These are phyloP conservation scores for Psilocybe cyanescens DNA, from an alignment of 768 basidiomycete species.

Conservation along the genomic window DNA sequence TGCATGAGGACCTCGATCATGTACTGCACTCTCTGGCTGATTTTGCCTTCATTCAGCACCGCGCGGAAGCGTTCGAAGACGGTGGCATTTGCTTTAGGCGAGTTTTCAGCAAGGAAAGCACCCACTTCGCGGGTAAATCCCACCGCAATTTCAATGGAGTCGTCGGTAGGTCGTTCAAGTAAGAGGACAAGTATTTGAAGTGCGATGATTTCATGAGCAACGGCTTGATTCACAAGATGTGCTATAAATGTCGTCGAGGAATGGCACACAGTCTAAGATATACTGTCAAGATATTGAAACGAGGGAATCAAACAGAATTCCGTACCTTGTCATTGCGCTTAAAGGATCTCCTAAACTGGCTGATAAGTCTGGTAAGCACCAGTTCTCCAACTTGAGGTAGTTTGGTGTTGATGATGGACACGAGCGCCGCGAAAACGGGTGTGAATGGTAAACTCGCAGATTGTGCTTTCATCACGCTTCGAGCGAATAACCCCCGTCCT, in stretches of 20 bases:
- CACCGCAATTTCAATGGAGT: constrained; percentile 98
- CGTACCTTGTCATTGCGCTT: constrained; percentile 97
- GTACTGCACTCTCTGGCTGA: constrained; percentile 97
- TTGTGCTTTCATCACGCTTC: constrained; percentile 98
- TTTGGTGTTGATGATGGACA: constrained; percentile 96
- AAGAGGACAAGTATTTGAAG: constrained; percentile 96
- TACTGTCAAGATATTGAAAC: neutral
- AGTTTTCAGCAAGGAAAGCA: constrained; percentile 90
- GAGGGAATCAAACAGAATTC: constrained; percentile 7
- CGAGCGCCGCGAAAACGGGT: constrained; percentile 93
- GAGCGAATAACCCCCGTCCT: constrained; percentile 88
- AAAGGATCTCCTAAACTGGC: constrained; percentile 93
- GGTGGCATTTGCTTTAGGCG: constrained; percentile 92
- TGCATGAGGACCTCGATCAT: constrained; percentile 99
- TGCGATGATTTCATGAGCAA: constrained; percentile 93
- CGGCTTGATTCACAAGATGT: constrained; percentile 91
- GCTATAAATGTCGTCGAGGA: constrained; percentile 91
- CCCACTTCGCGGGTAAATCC: constrained; percentile 98
- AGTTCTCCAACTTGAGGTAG: constrained; percentile 96
- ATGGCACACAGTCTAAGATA: constrained; percentile 80
- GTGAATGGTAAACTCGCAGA: constrained; percentile 97
- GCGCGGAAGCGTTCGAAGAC: constrained; percentile 97
- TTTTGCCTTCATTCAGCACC: constrained; percentile 91
- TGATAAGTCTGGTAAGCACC: constrained; percentile 84
- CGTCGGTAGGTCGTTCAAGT: constrained; percentile 94